phyloP scores from a whole-genome alignment of 2,329 filamentous ascomycete genomes.

The Neofusicoccum umdonicola region DNA sequence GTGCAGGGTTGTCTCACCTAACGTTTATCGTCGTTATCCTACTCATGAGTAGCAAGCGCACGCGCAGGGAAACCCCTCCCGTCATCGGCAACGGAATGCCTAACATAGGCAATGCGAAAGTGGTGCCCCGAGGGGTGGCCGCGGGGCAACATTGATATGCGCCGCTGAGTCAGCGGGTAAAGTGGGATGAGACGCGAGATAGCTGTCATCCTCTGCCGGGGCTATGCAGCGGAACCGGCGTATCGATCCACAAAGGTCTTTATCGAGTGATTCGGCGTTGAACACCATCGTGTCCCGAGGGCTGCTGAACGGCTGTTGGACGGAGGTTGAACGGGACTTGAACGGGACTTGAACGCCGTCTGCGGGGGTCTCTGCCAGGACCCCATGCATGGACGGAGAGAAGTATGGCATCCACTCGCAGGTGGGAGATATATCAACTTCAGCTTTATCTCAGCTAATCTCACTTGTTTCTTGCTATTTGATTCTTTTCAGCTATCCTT shows the following conservation, averaged over 20 bases:
- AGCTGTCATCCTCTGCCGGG: not conserved
- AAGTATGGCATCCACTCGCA: too few species aligned
- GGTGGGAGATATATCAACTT: too few species aligned
- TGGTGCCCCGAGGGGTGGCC: not conserved
- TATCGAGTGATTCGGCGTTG: not conserved
- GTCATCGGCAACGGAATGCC: not conserved
- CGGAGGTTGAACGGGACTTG: not conserved
- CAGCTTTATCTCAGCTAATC: too few species aligned
- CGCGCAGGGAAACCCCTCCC: not conserved
- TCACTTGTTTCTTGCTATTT: too few species aligned
- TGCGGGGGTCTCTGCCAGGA: not conserved
- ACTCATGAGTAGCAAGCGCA: not conserved
- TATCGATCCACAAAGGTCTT: not conserved
- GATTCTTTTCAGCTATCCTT: too few species aligned
- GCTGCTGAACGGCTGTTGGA: not conserved
- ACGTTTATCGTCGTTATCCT: not conserved
- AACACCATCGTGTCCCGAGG: not conserved
- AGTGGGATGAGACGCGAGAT: not conserved
- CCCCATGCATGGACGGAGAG: too few species aligned
- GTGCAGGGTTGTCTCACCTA: not conserved
- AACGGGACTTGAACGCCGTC: not conserved
- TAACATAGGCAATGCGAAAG: not conserved
- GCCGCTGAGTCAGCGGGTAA: not conserved
- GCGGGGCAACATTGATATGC: not conserved
- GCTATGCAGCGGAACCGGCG: not conserved